A percentile compares a stretch with the other conserved stretches of the same genome.
Conservation (phyloP, 2,329 filamentous ascomycete species). For the Xylariaceae sp. region DNA sequence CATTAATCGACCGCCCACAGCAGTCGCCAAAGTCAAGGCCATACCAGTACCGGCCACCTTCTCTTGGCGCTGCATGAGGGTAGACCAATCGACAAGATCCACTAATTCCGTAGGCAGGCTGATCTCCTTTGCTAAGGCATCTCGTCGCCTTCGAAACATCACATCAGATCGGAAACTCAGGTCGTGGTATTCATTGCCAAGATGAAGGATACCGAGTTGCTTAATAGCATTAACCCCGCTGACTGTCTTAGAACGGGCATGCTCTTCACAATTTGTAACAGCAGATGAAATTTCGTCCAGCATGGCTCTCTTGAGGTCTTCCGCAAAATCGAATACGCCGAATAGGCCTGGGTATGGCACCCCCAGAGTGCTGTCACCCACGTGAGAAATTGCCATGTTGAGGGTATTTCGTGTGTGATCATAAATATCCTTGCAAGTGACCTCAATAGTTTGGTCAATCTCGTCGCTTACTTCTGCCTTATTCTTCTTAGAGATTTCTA, state of each 20-base stretch:
- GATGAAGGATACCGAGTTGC: constrained; percentile 83
- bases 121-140: constrained; percentile 82
- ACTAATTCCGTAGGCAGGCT: constrained; percentile 85
- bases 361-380: constrained; percentile 78
- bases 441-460: constrained; percentile 81
- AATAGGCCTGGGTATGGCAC: constrained; percentile 88
- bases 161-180: constrained; percentile 88
- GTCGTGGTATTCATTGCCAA: constrained; percentile 85
- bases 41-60: constrained; percentile 94
- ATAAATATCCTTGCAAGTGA: constrained; percentile 85
- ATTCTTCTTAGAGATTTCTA: constrained; percentile 83
- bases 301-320: constrained; percentile 92
- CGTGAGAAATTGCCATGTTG: constrained; percentile 74
- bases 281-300: constrained; percentile 82
- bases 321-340: constrained; percentile 87
- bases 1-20: constrained; percentile 80
- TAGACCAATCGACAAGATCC: constrained; percentile 91
- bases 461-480: constrained; percentile 79
- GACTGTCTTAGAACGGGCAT: constrained; percentile 79
- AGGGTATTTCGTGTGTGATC: constrained; percentile 79
- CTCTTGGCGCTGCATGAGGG: constrained; percentile 86
- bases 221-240: constrained; percentile 86
- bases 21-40: constrained; percentile 88
- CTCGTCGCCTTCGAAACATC: constrained; percentile 88
- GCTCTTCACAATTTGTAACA: constrained; percentile 81